Evolutionary conservation across 2,329 filamentous ascomycete genomes (phyloP).

Genomic region (Dactylellina haptotyla): DNA sequence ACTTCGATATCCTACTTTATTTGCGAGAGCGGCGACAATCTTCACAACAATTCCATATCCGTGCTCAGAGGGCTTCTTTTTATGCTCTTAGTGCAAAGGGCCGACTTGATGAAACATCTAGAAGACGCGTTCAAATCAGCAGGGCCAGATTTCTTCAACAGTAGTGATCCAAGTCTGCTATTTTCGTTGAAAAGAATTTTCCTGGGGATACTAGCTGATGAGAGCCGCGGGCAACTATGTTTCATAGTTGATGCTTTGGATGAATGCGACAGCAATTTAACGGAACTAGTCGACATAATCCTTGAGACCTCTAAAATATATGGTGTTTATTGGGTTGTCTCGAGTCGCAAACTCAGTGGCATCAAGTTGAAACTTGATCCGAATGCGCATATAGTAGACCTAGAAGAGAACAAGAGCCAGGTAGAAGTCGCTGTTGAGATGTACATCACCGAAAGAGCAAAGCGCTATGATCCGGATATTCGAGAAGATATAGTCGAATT

Average conservation of each 20-base stretch:
- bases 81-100: not conserved
- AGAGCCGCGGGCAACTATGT: not conserved
- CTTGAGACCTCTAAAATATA: not conserved
- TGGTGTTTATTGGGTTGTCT: not conserved
- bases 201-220: not conserved
- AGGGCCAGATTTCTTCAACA: not conserved
- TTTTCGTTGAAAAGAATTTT: not conserved
- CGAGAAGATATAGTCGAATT: not conserved
- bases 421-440: not conserved
- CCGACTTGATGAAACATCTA: not conserved
- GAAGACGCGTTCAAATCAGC: not conserved
- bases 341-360: not conserved
- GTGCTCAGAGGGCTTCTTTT: not conserved
- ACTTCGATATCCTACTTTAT: not conserved
- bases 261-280: constrained; percentile 4
- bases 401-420: not conserved
- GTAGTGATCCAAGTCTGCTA: not conserved
- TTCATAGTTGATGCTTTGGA: constrained; percentile 21
- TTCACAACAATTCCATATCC: constrained; percentile 1
- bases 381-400: not conserved
- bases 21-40: constrained; percentile 3
- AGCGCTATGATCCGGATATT: not conserved
- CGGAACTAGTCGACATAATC: not conserved
- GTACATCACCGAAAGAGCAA: not conserved
- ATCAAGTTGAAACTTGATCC: not conserved